Evolutionary conservation across 202 grass and related monocot species (phyloP), one percentile per base, ranked within the genome.

Genomic region (Carex sylvatica): DNA sequence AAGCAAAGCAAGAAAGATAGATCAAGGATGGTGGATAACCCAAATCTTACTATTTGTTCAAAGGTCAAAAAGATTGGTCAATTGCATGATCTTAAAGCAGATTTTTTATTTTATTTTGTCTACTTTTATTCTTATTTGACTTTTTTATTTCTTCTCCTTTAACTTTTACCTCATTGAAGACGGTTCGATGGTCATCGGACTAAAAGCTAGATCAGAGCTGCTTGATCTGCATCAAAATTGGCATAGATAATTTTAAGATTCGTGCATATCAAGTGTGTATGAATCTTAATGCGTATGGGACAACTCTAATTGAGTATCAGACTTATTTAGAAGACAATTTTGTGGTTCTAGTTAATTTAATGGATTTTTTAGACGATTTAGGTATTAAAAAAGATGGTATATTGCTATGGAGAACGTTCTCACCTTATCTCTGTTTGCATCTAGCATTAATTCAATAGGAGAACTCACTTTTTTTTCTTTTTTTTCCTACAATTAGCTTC

Each of bases 51-150:
- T 44, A 81, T 81, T 81, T 65, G 30, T 81, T 66, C 61, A 46
- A 14, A 65, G 24, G 80, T 82, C 46, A 82, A 82, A 70, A 82
- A 54, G 30, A 53, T 13, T 65, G 62, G 42, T 56, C 80, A 70
- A 82, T 82, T 82, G 63, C 60, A 82, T 67, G 80, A 82, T 82
- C 26, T 69, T 53, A 82, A 82, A 66, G 19, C 35, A 82, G 61
- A 82, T 82, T 67, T 82, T 56, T 66, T 30, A 49, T 80, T 81
- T 69, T 35, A 82, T 62, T 65, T 65, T 6, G 60, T 66, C 4
- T 65, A 20, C 12, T 51, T 81, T 81, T 81, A 81, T 65, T 81
- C 61, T 52, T 36, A 77, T 59, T 77, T 59, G 26, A 38, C 74
- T 81, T 51, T 14, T 52, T 23, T 81, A 35, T 46, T 81, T 61